phyloP scores from a whole-genome alignment of 805 yeast species.

The Hanseniaspora nectarophila region DNA sequence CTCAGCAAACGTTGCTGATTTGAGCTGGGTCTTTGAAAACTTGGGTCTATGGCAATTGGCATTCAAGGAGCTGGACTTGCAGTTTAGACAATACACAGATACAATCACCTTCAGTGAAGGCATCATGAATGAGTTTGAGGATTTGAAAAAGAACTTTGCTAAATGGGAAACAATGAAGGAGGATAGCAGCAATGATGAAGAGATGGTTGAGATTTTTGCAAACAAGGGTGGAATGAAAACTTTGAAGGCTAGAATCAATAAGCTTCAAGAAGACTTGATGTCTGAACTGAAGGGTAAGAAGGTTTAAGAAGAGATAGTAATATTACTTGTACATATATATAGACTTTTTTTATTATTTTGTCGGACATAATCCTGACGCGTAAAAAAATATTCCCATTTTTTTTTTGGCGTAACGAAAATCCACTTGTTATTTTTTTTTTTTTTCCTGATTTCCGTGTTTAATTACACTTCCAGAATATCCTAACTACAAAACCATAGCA shows the following conservation, averaged over 20 bases:
- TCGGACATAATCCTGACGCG: background rate
- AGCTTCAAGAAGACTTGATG: conserved; percentile 9
- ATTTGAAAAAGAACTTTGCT: background rate
- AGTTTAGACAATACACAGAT: background rate
- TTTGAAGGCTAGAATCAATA: conserved; percentile 5
- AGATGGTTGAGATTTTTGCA: conserved; percentile 5
- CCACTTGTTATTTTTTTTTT: background rate
- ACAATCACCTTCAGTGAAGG: background rate
- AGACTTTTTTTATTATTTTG: no score
- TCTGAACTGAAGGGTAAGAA: background rate
- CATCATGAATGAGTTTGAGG: background rate
- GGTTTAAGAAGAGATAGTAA: background rate
- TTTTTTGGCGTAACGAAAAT: background rate
- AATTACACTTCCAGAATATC: no score
- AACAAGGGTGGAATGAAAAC: conserved; percentile 7
- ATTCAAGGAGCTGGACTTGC: conserved; percentile 10
- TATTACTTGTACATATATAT: background rate
- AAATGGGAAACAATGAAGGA: conserved; percentile 3
- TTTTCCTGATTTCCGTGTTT: no score
- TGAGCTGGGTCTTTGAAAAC: conserved; percentile 14
- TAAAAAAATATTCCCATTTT: background rate
- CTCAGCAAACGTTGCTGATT: background rate
- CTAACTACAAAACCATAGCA: no score
- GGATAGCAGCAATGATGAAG: conserved; percentile 1
- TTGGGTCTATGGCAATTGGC: conserved; percentile 11